A percentile compares a stretch with the other conserved stretches of the same genome.
These are phyloP conservation scores for Rhexocercosporidium sp. DNA, from an alignment of 2,329 filamentous ascomycete species.

Conservation along the genomic window DNA sequence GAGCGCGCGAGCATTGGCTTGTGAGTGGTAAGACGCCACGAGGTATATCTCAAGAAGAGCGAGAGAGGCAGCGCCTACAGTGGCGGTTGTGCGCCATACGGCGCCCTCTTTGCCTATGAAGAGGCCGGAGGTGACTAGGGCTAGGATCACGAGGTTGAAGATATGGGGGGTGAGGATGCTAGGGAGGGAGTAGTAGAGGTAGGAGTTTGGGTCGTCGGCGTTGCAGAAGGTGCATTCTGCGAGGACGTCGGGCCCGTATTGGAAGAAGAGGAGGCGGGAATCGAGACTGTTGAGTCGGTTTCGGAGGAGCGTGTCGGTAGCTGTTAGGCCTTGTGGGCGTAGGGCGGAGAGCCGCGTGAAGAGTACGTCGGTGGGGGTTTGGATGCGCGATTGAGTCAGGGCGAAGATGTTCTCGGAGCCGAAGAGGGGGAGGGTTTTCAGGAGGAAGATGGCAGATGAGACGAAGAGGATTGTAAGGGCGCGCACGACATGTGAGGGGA, in stretches of 20 bases:
- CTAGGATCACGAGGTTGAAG: slow-evolving; percentile 73
- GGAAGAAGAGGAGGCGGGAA: slow-evolving; percentile 80
- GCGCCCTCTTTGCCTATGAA: slow-evolving; percentile 67
- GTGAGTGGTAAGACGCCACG: slow-evolving; percentile 68
- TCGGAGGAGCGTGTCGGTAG: slow-evolving; percentile 67
- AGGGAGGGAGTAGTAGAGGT: slow-evolving; percentile 82
- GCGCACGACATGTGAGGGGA: slow-evolving; percentile 59
- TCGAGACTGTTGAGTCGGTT: slow-evolving; percentile 72
- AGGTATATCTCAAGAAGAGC: slow-evolving; percentile 70
- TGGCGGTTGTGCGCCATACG: slow-evolving; percentile 74
- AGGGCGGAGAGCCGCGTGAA: slow-evolving; percentile 74
- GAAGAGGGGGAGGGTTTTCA: slow-evolving; percentile 70
- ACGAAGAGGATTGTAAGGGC: slow-evolving; percentile 65
- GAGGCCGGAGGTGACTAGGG: slow-evolving; percentile 72
- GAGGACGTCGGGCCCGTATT: slow-evolving; percentile 78
- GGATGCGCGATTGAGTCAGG: slow-evolving; percentile 78
- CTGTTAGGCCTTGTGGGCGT: slow-evolving; percentile 57
- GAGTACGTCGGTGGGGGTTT: slow-evolving; percentile 83
- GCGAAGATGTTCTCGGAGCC: slow-evolving; percentile 82
- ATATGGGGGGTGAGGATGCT: slow-evolving; percentile 78
- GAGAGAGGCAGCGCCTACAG: slow-evolving; percentile 63
- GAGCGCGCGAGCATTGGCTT: slow-evolving; percentile 65
- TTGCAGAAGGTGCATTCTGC: slow-evolving; percentile 82
- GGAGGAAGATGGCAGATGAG: slow-evolving; percentile 56
- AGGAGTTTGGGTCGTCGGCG: slow-evolving; percentile 70